A percentile compares a stretch with the other conserved stretches of the same genome.
phyloP scores from a whole-genome alignment of 768 basidiomycete genomes.

The Pluteus cervinus region DNA sequence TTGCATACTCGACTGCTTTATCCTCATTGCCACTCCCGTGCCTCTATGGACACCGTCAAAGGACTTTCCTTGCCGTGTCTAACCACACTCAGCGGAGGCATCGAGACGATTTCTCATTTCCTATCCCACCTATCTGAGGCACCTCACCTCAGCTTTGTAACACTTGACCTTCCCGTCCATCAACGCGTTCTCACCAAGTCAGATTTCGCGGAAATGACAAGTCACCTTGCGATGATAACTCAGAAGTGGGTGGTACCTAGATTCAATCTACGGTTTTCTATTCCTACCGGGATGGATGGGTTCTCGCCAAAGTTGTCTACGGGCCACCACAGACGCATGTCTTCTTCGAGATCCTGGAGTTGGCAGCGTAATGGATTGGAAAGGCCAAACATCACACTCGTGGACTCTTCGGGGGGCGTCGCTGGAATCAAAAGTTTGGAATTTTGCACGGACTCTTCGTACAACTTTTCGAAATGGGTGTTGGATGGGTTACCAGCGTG shows the following conservation, averaged over 20 bases:
- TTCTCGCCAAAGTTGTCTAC: neutral
- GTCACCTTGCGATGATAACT: slow-evolving; percentile 5
- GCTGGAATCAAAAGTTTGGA: slow-evolving; percentile 5
- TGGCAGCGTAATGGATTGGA: neutral
- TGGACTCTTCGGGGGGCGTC: neutral
- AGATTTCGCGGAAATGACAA: slow-evolving; percentile 13
- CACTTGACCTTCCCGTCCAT: slow-evolving; percentile 14
- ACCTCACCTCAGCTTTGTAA: slow-evolving; percentile 7
- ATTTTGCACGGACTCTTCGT: slow-evolving; percentile 15
- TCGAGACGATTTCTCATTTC: slow-evolving; percentile 6
- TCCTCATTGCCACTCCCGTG: slow-evolving; percentile 3
- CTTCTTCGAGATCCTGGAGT: too few species aligned
- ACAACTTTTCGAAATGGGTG: slow-evolving; percentile 16
- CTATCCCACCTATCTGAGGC: slow-evolving; percentile 8
- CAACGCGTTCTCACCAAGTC: slow-evolving; percentile 12
- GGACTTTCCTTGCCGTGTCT: slow-evolving; percentile 11
- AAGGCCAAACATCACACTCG: neutral
- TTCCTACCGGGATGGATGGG: slow-evolving; percentile 9
- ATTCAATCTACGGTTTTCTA: slow-evolving; percentile 12
- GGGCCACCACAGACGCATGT: slow-evolving; percentile 7
- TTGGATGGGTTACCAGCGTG: slow-evolving; percentile 13
- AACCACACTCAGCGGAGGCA: slow-evolving; percentile 13
- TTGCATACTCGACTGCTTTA: slow-evolving; percentile 12
- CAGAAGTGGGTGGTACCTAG: slow-evolving; percentile 3
- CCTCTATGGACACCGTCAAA: slow-evolving; percentile 5